Conservation (phyloP, 331 rosid genomes). For the Arachis monticola region DNA sequence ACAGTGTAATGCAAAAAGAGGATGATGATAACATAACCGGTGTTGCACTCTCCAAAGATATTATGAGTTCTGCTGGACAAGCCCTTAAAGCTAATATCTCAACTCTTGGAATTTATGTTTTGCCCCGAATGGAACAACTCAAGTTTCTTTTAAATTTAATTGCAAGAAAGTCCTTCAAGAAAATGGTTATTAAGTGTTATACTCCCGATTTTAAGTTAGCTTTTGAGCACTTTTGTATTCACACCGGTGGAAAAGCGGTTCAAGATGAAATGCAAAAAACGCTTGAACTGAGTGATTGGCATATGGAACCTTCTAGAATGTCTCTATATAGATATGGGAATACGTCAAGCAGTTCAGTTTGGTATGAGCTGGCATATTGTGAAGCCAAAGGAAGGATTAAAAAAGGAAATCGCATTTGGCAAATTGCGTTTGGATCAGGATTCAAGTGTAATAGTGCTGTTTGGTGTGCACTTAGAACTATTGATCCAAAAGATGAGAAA, state of each 20-base stretch:
- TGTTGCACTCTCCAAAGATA: not conserved
- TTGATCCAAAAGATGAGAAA: not conserved
- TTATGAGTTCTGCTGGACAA: not conserved
- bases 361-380: slow-evolving; percentile 72
- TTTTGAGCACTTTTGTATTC: slow-evolving; percentile 73
- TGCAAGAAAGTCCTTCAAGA: slow-evolving; percentile 52
- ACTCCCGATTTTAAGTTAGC: slow-evolving; percentile 76
- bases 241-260: slow-evolving; percentile 70
- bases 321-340: slow-evolving; percentile 65
- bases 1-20: slow-evolving; percentile 64
- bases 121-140: slow-evolving; percentile 73
- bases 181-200: slow-evolving; percentile 68
- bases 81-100: not conserved
- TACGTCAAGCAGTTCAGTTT: slow-evolving; percentile 74
- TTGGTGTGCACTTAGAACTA: slow-evolving; percentile 8
- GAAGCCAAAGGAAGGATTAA: slow-evolving; percentile 71
- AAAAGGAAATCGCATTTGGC: slow-evolving; percentile 29
- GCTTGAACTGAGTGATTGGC: slow-evolving; percentile 65
- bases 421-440: slow-evolving; percentile 30
- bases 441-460: slow-evolving; percentile 36
- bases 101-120: slow-evolving; percentile 58
- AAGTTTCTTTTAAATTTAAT: slow-evolving; percentile 61
- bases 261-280: slow-evolving; percentile 67
- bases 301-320: slow-evolving; percentile 83
- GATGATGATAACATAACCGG: slow-evolving; percentile 43